Percentiles rank a stretch among this genome's conserved stretches.
Evolutionary conservation across 495 filamentous ascomycete species (phyloP).

Genomic region (Rhypophila decipiens): DNA sequence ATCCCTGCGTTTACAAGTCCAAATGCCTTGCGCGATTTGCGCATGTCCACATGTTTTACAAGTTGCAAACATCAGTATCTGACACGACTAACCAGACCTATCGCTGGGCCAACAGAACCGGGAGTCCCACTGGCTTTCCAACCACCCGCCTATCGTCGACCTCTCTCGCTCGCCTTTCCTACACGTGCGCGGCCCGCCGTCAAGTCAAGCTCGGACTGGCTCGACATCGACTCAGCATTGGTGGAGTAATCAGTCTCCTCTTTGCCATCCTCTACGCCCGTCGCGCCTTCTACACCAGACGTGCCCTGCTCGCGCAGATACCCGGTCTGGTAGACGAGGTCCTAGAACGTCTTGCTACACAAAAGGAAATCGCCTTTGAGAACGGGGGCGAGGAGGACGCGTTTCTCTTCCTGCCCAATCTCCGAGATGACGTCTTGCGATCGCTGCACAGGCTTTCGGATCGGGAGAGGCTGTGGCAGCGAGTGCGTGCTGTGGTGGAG

Average conservation of each 20-base stretch:
- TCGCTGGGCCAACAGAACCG: slow-evolving; percentile 62
- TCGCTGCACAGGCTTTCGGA: slow-evolving; percentile 68
- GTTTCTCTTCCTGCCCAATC: slow-evolving; percentile 78
- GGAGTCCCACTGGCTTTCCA: slow-evolving; percentile 52
- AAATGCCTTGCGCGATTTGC: not conserved
- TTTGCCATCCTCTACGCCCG: slow-evolving; percentile 50
- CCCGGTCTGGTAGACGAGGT: slow-evolving; percentile 76
- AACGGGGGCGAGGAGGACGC: slow-evolving; percentile 61
- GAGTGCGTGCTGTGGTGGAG: slow-evolving; percentile 78
- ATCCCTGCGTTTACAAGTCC: not conserved
- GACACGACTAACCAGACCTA: slow-evolving; percentile 71
- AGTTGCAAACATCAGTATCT: slow-evolving; percentile 25
- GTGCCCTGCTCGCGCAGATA: slow-evolving; percentile 60
- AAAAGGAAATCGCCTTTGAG: slow-evolving; percentile 69
- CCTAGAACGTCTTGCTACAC: slow-evolving; percentile 71
- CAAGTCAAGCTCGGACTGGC: slow-evolving; percentile 87
- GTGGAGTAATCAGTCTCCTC: slow-evolving; percentile 53
- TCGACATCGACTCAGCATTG: slow-evolving; percentile 92
- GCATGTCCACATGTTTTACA: slow-evolving; percentile 2
- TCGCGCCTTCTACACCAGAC: slow-evolving; percentile 46
- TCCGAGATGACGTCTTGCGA: slow-evolving; percentile 85
- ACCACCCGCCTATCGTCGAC: slow-evolving; percentile 53
- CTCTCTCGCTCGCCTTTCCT: slow-evolving; percentile 83
- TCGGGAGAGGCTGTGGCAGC: slow-evolving; percentile 72
- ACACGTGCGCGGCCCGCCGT: slow-evolving; percentile 81